Evolutionary conservation across 2,329 filamentous ascomycete genomes (phyloP), one percentile per base, ranked within the genome.

Genomic region (Aspergillus terreus): DNA sequence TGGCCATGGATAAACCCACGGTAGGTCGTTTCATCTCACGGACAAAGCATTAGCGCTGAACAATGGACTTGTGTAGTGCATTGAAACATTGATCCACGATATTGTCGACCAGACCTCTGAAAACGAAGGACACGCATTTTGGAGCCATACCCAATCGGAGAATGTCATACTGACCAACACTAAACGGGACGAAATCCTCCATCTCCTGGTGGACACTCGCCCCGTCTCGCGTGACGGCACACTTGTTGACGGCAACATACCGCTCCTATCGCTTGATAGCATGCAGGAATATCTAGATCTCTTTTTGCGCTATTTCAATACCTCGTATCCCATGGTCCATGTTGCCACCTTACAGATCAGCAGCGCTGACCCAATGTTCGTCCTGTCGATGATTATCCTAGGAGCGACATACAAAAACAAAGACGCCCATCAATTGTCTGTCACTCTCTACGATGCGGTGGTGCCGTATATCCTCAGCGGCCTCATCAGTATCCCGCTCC

Each of bases 301-400:
- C 7, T 46, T 46, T 27, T 38, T 46, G 5, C 14, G 30, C 10
- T 36, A 36, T 36, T 46, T 46, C 44, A 46, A 46, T 23, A 46
- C 44, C 19, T 46, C 32, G n/a, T 46, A 46, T 36, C 44, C 44
- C n/a, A 21, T 46, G 44, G 32, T 46, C 30, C 44, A 46, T 46
- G 30, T 46, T 14, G 30, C 44, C 4, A 46, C 44, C 4, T 21
- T 46, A 17, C 15, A 46, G 6, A 46, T 46, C 21, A 10, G 27
- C 14, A 46, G 5, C 15, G 15, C 15, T 1, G 44, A 46, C 11
- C 44, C 44, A 1, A 46, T 46, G 14, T 35, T 46, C 15, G 7
- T 46, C 4, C 30, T 46, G 4, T 46, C 44, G n/a, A 36, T 46
- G 30, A 46, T 46, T 15, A 46, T 46, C 14, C 19, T 46, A 3